phyloP scores from a whole-genome alignment of 2,329 filamentous ascomycete species.

The Verticillium tricorpus region DNA sequence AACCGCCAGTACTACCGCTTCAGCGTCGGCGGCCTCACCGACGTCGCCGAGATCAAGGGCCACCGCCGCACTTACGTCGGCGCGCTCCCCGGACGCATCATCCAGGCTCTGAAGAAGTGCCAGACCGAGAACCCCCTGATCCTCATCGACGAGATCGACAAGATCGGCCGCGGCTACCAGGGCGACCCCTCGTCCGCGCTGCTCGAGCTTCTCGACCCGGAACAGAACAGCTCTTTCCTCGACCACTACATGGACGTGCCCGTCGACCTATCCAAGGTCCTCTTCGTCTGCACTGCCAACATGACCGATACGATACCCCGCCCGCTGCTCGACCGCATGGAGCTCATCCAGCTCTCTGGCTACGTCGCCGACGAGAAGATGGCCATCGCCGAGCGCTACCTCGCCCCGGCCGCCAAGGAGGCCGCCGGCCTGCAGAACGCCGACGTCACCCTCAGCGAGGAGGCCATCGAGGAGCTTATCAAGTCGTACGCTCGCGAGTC shows the following conservation, averaged over 20 bases:
- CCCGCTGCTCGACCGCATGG: slow-evolving; percentile 93
- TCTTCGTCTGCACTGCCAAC: slow-evolving; percentile 98
- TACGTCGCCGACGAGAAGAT: slow-evolving; percentile 99
- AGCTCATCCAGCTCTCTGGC: slow-evolving; percentile 91
- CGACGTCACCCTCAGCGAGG: slow-evolving; percentile 79
- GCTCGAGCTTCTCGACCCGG: slow-evolving; percentile 88
- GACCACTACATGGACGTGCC: slow-evolving; percentile 99
- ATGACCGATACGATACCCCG: slow-evolving; percentile 98
- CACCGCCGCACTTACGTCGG: slow-evolving; percentile 96
- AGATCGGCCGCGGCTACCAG: slow-evolving; percentile 94
- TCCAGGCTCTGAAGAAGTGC: slow-evolving; percentile 97
- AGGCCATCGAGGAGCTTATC: slow-evolving; percentile 92
- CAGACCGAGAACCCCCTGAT: slow-evolving; percentile 98
- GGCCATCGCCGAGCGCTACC: slow-evolving; percentile 91
- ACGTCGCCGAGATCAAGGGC: slow-evolving; percentile 98
- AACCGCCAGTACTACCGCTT: slow-evolving; percentile 98
- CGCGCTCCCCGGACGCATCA: slow-evolving; percentile 90
- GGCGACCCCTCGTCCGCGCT: slow-evolving; percentile 93
- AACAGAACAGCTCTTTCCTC: slow-evolving; percentile 95
- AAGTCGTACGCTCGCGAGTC: slow-evolving; percentile 98
- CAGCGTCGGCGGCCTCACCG: slow-evolving; percentile 92
- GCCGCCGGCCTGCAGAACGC: slow-evolving; percentile 85
- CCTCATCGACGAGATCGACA: slow-evolving; percentile 95
- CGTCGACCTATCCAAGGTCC: slow-evolving; percentile 92
- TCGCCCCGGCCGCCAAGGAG: slow-evolving; percentile 92